A percentile compares a stretch with the other conserved stretches of the same genome.
These are phyloP conservation scores for Phyllostachys edulis DNA, from an alignment of 176 grass and related monocot species.

Conservation along the genomic window DNA sequence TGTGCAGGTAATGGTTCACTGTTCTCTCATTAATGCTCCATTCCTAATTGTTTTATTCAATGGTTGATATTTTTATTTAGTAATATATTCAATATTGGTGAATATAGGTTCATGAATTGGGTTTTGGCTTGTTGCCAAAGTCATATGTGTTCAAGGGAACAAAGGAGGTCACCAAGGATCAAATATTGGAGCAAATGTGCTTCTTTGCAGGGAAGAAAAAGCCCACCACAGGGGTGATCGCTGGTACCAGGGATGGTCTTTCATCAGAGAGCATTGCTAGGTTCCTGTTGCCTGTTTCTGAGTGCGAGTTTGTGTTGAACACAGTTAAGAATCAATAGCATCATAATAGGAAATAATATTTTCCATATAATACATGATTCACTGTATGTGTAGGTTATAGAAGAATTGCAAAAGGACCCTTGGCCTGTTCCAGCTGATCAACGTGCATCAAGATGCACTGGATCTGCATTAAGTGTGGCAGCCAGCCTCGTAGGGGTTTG, in stretches of 20 bases:
- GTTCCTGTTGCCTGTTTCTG: conserved; percentile 80
- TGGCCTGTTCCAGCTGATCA: conserved; percentile 78
- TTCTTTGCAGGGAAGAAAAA: conserved; percentile 79
- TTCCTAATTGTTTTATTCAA: conserved; percentile 9
- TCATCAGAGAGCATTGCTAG: conserved; percentile 71
- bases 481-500: conserved; percentile 75
- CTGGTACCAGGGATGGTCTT: conserved; percentile 69
- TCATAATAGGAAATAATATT: conserved; percentile 19
- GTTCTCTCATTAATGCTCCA: conserved; percentile 22
- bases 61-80: conserved; percentile 11
- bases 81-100: conserved; percentile 30
- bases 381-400: conserved; percentile 57
- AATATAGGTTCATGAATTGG: conserved; percentile 87
- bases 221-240: conserved; percentile 69
- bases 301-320: conserved; percentile 86
- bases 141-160: conserved; percentile 95
- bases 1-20: conserved; percentile 63
- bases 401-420: conserved; percentile 86
- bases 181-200: conserved; percentile 92
- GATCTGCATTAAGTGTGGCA: conserved; percentile 76
- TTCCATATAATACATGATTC: no score
- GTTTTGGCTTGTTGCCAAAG: conserved; percentile 83
- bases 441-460: conserved; percentile 79
- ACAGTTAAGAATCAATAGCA: conserved; percentile 77
- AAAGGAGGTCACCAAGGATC: conserved; percentile 88